These are phyloP conservation scores for Leptomonas pyrrhocoris DNA, from an alignment of 208 protist genomes.

Conservation along the genomic window DNA sequence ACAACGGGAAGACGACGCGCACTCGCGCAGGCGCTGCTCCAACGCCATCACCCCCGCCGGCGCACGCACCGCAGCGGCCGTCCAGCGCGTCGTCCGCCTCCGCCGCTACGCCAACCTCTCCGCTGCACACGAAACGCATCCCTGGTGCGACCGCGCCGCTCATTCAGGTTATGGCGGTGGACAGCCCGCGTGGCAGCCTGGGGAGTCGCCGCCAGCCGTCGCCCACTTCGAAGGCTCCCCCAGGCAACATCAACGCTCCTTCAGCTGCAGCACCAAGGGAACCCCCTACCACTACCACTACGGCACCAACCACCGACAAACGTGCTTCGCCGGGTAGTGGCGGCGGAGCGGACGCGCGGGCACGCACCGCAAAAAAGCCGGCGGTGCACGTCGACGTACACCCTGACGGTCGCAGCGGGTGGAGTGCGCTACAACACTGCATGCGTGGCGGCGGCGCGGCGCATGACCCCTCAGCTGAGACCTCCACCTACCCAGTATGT, in stretches of 20 bases:
- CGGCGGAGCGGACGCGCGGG: not conserved
- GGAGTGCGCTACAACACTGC: constrained; percentile 19
- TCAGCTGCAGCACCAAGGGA: not conserved
- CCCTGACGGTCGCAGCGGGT: constrained; percentile 6
- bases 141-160: not conserved
- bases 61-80: too few relatives aligned
- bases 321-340: not conserved
- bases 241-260: too few relatives aligned
- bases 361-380: too few relatives aligned
- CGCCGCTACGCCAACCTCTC: not conserved
- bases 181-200: too few relatives aligned
- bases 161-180: constrained; percentile 1
- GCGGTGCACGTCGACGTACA: not conserved
- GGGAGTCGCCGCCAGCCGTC: too few relatives aligned
- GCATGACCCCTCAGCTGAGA: not conserved
- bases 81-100: too few relatives aligned
- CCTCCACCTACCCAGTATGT: constrained; percentile 8
- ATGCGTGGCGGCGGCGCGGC: not conserved
- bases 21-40: too few relatives aligned
- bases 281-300: not conserved
- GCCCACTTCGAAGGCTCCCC: too few relatives aligned
- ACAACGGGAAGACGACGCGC: too few relatives aligned
- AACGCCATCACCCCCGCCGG: too few relatives aligned
- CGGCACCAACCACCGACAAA: not conserved
- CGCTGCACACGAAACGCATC: not conserved